Base-by-base conservation (phyloP, 176 grass and related monocot species). In the Metroxylon sagu region DNA sequence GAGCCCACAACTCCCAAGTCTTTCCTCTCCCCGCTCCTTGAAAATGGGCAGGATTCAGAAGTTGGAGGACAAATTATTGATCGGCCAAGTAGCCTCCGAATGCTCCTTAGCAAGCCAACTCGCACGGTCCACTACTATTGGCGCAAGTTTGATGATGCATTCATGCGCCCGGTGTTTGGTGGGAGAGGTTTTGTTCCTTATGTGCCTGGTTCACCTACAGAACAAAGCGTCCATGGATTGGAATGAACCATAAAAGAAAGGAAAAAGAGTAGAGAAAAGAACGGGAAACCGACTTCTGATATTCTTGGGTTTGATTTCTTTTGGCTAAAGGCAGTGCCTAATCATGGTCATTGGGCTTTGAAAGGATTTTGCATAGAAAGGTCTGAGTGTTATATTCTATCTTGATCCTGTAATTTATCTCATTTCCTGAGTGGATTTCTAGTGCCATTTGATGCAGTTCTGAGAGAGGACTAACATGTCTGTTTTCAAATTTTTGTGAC, bases 41-140 rank as follows among this genome's bases (percentile, higher is more conserved):
- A 62, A 18, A 83, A 74, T 39, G 21, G 58, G 64, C 79, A 83
- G 27, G 84, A 71, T 1, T 89, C 88, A 0, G 84, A 85, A 29
- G 26, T 76, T 2, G 48, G 69, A 4, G 5, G 72, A 3, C 68
- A 72, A 18, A 27, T 23, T 19, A 67, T 98, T 16, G 67, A 55
- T 16, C 80, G 88, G 29, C 94, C 94, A 4, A 83, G 79, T 18
- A 98, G 94, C 51, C 85, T 98, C 48, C 79, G 88, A 35, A 79
- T 98, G 94, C 94, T 98, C 51, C 85, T 98, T 14, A 85, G 48
- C 65, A 93, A 85, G 58, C 94, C 94, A 5, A 74, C 69, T 16
- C 87, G 80, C 73, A 92, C 88, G 4, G 88, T 98, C 51, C 94
- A 98, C 69, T 75, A 92, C 73, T 98, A 93, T 51, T 98, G 94